Evolutionary conservation across 2,329 filamentous ascomycete species (phyloP), one percentile per base, ranked within the genome.

Genomic region (Coniochaeta ligniaria): DNA sequence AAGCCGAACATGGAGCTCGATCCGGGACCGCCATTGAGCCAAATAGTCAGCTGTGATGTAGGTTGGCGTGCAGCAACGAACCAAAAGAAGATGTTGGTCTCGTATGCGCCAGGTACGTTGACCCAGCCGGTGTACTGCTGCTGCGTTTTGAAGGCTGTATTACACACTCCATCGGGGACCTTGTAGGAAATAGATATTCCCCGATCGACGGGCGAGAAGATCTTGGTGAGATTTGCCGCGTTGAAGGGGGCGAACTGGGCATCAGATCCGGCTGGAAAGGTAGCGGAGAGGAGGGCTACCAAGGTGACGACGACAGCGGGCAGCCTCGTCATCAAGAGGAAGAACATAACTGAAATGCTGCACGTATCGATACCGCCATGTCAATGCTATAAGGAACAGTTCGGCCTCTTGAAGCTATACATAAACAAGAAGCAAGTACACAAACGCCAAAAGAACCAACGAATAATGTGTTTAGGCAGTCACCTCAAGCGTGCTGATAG

Each of bases 111-210:
- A 6, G 85, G 84, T 6, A 90, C 73, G 59, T 75, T 80, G 60
- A 91, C 83, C 81, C 89, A 90, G 67, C 88, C 88, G 4, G 86
- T 84, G 68, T 87, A 89, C 70, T 91, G 88, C 70, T 86, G 81
- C 71, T 91, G 88, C 1, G 76, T 78, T 52, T 78, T 69, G 67
- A 89, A 89, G 8, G 82, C 83, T 1, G 88, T 90, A 55, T 77
- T 81, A 71, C 89, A 91, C 14, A 82, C 86, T 54, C 83, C 84
- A 8, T 76, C 71, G 5, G 83, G 79, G 38, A 79, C 75, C 68
- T 88, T 90, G 78, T 88, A 92, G 60, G 83, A 82, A 69, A 91
- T 83, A 61, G 83, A 86, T 68, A 91, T 83, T 65, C 82, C 81
- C 31, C 76, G 74, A 70, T 90, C 79, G 65, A 89, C 76, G 2